Evolutionary conservation across 2,329 filamentous ascomycete species (phyloP), one percentile per base, ranked within the genome.

Genomic region (Amylocarpus encephaloides): DNA sequence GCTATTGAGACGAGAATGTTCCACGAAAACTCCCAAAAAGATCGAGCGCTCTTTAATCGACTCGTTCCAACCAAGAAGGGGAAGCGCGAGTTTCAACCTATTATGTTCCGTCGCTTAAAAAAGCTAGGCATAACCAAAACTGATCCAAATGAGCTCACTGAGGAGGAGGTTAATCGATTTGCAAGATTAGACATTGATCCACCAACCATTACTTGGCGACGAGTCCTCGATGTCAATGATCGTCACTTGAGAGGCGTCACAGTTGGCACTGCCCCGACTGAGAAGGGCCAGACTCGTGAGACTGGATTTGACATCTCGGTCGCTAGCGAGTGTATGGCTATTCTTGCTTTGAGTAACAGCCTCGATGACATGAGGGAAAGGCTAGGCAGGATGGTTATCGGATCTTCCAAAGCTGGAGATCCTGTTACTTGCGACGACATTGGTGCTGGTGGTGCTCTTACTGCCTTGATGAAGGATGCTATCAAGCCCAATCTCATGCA

Each of bases 401-500:
- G 88, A 51, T 91, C 85, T 53, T 96, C 91, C 38, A 83, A 78
- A 63, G 76, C 74, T 58, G 93, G 93, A 44, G 91, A 97, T 54
- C 88, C 93, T 1, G 86, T 98, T 43, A 97, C 93, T 52, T 95
- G 90, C 64, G 93, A 98, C 66, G 93, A 98, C 65, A 82, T 98
- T 63, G 93, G 93, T 59, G 88, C 85, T 16, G 91, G 91, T 48
- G 93, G 93, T 62, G 93, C 93, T 45, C 75, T 98, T 58, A 90
- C 93, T 39, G 92, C 91, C 29, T 76, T 98, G 63, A 96, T 98
- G 88, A 93, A 86, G 73, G 93, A 98, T 70, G 91, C 93, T 50
- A 95, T 97, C 73, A 98, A 98, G 77, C 93, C 93, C 52, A 98
- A 96, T 72, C 75, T 98, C 57, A 97, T 98, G 93, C 93, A 98